phyloP scores from a whole-genome alignment of 768 basidiomycete genomes.

The Scleroderma citrinum region DNA sequence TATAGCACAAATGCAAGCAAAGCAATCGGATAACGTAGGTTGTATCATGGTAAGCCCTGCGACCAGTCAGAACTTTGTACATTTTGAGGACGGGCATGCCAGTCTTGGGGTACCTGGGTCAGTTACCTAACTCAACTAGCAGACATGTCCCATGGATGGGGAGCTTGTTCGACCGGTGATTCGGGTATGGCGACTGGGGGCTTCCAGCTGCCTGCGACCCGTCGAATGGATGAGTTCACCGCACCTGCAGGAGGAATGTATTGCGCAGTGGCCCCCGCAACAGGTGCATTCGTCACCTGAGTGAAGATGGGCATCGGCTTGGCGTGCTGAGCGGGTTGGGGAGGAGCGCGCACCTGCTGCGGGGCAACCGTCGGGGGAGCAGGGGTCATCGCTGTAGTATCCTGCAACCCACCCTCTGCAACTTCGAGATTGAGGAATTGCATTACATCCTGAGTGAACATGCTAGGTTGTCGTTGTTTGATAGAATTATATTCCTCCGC shows the following conservation, averaged over 20 bases:
- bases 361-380: conserved; percentile 12
- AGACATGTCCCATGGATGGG: conserved; percentile 24
- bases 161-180: conserved; percentile 26
- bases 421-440: conserved; percentile 35
- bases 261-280: conserved; percentile 9
- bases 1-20: conserved; percentile 23
- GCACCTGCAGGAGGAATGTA: conserved; percentile 58
- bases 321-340: conserved; percentile 10
- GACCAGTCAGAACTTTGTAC: neutral
- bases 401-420: conserved; percentile 8
- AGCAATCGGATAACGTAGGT: conserved; percentile 8
- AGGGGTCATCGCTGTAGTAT: neutral
- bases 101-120: neutral
- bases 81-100: too few species aligned
- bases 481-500: conserved; percentile 8
- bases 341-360: conserved; percentile 18
- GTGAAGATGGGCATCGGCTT: conserved; percentile 20
- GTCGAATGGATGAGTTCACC: conserved; percentile 40
- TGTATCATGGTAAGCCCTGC: conserved; percentile 3
- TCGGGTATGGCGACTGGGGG: conserved; percentile 10
- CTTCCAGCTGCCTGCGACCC: conserved; percentile 51
- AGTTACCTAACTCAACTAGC: conserved; percentile 1
- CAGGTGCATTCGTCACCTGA: conserved; percentile 21
- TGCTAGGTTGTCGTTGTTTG: conserved; percentile 15
- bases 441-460: conserved; percentile 28